Conservation (phyloP, 2,329 filamentous ascomycete genomes). For the Botryotinia globosa region DNA sequence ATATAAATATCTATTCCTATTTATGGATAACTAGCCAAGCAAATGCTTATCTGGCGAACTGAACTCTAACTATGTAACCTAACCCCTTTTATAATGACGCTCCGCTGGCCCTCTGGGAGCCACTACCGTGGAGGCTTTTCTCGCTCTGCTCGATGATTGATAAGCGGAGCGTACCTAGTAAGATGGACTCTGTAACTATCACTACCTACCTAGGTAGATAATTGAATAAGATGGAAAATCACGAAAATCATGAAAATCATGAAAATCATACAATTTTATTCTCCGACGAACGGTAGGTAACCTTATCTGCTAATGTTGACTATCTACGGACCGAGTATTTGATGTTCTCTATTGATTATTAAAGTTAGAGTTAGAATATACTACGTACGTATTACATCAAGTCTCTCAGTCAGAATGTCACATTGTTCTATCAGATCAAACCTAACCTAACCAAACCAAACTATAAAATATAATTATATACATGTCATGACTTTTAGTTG, state of each 20-base stretch:
- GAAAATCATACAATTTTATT: neutral
- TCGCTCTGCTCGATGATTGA: neutral
- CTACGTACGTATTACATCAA: neutral
- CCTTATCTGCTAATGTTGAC: neutral
- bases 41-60: neutral
- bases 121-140: neutral
- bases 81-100: neutral
- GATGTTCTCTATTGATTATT: neutral
- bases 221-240: neutral
- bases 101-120: neutral
- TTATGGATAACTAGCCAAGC: neutral
- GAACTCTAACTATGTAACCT: neutral
- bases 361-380: neutral
- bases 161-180: no score
- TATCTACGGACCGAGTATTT: neutral
- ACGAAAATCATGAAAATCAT: neutral
- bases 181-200: neutral
- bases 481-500: neutral
- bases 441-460: neutral
- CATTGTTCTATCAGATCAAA: neutral
- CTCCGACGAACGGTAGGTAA: neutral
- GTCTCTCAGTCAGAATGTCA: neutral
- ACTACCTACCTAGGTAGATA: neutral
- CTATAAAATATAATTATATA: neutral
- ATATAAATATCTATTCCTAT: neutral